These are phyloP conservation scores for Talaromyces sp. DNA, from an alignment of 2,329 filamentous ascomycete species.

Conservation along the genomic window DNA sequence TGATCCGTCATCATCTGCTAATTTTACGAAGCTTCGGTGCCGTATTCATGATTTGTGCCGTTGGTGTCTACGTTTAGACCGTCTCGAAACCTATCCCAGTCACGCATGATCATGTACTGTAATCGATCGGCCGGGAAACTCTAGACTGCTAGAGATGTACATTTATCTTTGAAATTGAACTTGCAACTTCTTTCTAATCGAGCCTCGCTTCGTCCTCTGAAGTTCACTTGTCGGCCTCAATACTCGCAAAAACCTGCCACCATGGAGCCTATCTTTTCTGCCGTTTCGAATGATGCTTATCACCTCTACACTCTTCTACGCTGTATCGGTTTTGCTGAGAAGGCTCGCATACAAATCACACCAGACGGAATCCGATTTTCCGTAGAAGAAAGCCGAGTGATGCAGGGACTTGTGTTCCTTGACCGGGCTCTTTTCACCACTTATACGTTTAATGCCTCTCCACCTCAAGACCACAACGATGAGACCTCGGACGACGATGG, in stretches of 20 bases:
- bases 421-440: conserved; percentile 85
- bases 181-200: conserved; percentile 23
- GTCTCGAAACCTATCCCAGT: conserved; percentile 24
- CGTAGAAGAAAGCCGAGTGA: conserved; percentile 80
- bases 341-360: conserved; percentile 69
- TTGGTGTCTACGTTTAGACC: conserved; percentile 89
- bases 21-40: conserved; percentile 68
- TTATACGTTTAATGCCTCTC: conserved; percentile 63
- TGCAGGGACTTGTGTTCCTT: conserved; percentile 86
- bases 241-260: neutral
- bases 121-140: conserved; percentile 29
- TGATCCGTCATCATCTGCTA: conserved; percentile 7
- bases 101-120: conserved; percentile 33
- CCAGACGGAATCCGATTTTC: conserved; percentile 82
- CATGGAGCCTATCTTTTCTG: conserved; percentile 52
- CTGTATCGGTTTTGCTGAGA: conserved; percentile 59
- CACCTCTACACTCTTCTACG: conserved; percentile 59
- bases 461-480: conserved; percentile 26
- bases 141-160: conserved; percentile 29
- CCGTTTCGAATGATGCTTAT: conserved; percentile 59
- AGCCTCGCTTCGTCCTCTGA: neutral
- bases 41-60: conserved; percentile 98
- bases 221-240: conserved; percentile 19
- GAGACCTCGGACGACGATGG: conserved; percentile 22
- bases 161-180: conserved; percentile 21